Percentiles rank a stretch among this genome's conserved stretches.
These are phyloP conservation scores for Verticillium isaacii DNA, from an alignment of 2,329 filamentous ascomycete genomes.

Conservation along the genomic window DNA sequence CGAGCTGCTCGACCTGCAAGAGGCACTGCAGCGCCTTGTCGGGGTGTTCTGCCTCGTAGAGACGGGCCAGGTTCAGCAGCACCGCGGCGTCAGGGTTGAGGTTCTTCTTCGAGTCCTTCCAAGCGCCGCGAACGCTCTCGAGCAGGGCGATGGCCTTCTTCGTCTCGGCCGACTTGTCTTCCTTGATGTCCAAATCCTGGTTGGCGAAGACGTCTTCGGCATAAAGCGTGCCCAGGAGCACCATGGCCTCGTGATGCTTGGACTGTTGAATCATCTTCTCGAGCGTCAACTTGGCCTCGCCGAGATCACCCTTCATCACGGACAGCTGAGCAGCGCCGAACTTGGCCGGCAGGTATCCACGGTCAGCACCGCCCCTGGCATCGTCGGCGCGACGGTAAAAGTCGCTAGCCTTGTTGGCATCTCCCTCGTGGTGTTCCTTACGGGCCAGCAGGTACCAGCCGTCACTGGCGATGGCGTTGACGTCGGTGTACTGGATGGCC, in stretches of 20 bases:
- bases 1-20: slow-evolving; percentile 85
- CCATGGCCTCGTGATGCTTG: slow-evolving; percentile 83
- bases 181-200: slow-evolving; percentile 66
- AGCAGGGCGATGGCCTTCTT: slow-evolving; percentile 84
- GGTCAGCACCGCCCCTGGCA: slow-evolving; percentile 84
- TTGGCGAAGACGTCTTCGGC: slow-evolving; percentile 89
- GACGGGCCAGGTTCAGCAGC: slow-evolving; percentile 81
- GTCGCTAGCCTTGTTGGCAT: slow-evolving; percentile 70
- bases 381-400: slow-evolving; percentile 90
- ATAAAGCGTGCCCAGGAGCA: slow-evolving; percentile 82
- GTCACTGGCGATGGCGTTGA: slow-evolving; percentile 94
- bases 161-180: slow-evolving; percentile 80
- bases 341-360: slow-evolving; percentile 88
- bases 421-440: slow-evolving; percentile 81
- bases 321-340: slow-evolving; percentile 90
- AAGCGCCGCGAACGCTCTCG: slow-evolving; percentile 77
- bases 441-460: slow-evolving; percentile 93
- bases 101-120: slow-evolving; percentile 91
- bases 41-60: slow-evolving; percentile 81
- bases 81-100: slow-evolving; percentile 78
- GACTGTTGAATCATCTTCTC: slow-evolving; percentile 91
- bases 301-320: slow-evolving; percentile 76
- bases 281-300: slow-evolving; percentile 86
- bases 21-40: slow-evolving; percentile 92
- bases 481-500: slow-evolving; percentile 91